A percentile compares a stretch with the other conserved stretches of the same genome.
Evolutionary conservation across 805 yeast genomes (phyloP).

Genomic region (Yamadazyma paraphyllophila): DNA sequence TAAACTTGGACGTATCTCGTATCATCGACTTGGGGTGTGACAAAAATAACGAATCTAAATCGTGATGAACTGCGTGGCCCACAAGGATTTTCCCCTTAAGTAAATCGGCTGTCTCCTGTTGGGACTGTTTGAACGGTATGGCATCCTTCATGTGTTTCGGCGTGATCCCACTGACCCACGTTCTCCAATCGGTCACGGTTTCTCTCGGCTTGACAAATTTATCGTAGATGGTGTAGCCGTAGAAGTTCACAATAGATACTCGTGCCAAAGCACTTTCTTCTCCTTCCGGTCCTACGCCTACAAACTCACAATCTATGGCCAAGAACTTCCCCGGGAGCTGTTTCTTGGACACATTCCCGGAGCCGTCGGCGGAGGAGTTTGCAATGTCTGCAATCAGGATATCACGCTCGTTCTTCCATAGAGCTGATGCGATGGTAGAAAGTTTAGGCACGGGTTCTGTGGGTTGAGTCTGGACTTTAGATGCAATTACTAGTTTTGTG

Average conservation of each 20-base stretch:
- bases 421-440: conserved; percentile 19
- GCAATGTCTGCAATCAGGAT: neutral
- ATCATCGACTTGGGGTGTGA: conserved; percentile 63
- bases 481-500: neutral
- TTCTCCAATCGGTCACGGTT: conserved; percentile 84
- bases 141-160: conserved; percentile 71
- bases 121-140: conserved; percentile 64
- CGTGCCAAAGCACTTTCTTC: conserved; percentile 72
- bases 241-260: conserved; percentile 82
- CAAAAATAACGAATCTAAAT: conserved; percentile 62
- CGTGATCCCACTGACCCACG: conserved; percentile 85
- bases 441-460: conserved; percentile 1
- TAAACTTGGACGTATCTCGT: conserved; percentile 72
- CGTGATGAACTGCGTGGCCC: conserved; percentile 85
- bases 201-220: conserved; percentile 73
- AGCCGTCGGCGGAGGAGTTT: neutral
- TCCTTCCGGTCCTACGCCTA: conserved; percentile 82
- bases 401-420: conserved; percentile 26
- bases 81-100: conserved; percentile 59
- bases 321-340: conserved; percentile 65
- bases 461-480: neutral
- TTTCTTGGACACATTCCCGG: conserved; percentile 19
- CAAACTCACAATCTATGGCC: conserved; percentile 93
- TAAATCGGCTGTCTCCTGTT: conserved; percentile 49
- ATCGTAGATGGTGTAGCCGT: conserved; percentile 71